These are phyloP conservation scores for Diddensiella santjacobensis DNA, from an alignment of 805 yeast genomes.

Conservation along the genomic window DNA sequence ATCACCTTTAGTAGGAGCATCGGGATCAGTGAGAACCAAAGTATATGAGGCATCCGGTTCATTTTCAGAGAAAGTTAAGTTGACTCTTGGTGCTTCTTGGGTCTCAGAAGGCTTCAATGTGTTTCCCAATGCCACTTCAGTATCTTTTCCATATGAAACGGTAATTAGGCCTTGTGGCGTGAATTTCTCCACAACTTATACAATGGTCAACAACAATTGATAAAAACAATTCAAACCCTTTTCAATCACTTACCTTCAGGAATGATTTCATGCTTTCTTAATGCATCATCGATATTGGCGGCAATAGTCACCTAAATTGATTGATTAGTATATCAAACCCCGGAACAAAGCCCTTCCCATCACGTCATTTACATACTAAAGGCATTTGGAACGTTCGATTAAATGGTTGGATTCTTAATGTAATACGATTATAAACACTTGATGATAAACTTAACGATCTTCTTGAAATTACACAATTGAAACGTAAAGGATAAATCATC, in stretches of 20 bases:
- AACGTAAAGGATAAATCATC: conserved; percentile 3
- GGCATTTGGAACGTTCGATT: conserved; percentile 10
- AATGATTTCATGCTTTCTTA: conserved; percentile 40
- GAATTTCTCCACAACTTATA: conserved; percentile 31
- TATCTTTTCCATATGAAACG: conserved; percentile 54
- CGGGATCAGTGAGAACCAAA: conserved; percentile 85
- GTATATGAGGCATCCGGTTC: conserved; percentile 55
- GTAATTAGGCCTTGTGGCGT: conserved; percentile 43
- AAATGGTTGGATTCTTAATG: neutral
- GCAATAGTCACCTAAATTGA: conserved; percentile 28
- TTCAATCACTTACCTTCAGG: conserved; percentile 38
- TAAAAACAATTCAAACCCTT: neutral
- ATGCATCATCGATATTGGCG: conserved; percentile 35
- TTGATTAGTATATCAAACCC: neutral
- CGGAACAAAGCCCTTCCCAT: too few relatives aligned
- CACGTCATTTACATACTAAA: conserved; percentile 5
- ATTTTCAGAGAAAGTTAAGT: conserved; percentile 54
- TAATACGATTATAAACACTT: neutral
- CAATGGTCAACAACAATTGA: neutral
- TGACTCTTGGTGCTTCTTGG: conserved; percentile 61
- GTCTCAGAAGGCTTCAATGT: conserved; percentile 60
- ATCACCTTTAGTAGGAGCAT: conserved; percentile 82
- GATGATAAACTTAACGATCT: neutral
- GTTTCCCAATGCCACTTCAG: conserved; percentile 77
- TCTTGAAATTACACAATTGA: neutral